phyloP scores from a whole-genome alignment of 129 eudicot species.

The Apium graveolens region DNA sequence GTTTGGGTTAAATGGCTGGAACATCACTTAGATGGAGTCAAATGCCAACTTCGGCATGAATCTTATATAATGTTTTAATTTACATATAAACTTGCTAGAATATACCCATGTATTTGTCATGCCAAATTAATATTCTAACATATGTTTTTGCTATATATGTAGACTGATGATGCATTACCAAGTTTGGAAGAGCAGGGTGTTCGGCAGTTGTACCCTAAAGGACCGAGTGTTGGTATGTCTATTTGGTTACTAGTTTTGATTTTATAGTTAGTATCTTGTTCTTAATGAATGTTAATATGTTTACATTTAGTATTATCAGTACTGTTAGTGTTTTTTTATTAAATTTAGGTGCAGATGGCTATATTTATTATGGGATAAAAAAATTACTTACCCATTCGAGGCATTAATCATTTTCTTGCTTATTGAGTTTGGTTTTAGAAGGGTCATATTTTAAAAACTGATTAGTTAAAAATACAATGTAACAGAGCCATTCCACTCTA shows the following conservation, averaged over 20 bases:
- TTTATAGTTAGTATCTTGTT: not conserved
- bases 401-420: no score
- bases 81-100: no score
- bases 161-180: constrained; percentile 93
- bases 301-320: not conserved
- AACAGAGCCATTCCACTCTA: no score
- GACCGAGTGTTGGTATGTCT: constrained; percentile 67
- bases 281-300: not conserved
- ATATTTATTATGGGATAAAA: not conserved
- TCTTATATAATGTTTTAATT: no score
- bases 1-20: no score
- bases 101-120: not conserved
- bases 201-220: constrained; percentile 77
- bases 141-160: constrained; percentile 11
- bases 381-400: not conserved
- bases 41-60: no score
- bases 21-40: no score
- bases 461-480: no score
- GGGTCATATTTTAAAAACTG: no score
- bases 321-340: not conserved
- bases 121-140: not conserved
- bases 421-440: not conserved
- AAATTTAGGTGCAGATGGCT: not conserved
- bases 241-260: not conserved
- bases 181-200: constrained; percentile 89